Percentiles rank a stretch among this genome's conserved stretches.
These are phyloP conservation scores for Wickerhamomyces sydowiorum DNA, from an alignment of 805 yeast genomes.

Conservation along the genomic window DNA sequence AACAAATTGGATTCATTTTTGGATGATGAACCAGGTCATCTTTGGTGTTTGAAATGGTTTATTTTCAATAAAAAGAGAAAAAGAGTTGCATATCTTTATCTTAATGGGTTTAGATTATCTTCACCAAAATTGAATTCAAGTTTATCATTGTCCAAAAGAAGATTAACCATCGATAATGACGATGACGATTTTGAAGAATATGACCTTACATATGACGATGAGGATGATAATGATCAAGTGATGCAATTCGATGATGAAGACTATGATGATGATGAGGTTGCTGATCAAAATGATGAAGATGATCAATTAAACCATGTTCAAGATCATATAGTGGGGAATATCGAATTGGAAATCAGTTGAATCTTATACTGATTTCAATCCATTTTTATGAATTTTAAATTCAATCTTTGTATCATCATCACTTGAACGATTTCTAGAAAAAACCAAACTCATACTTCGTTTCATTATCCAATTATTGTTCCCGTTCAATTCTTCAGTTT, in stretches of 20 bases:
- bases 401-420: constrained; percentile 10
- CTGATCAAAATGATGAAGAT: constrained; percentile 14
- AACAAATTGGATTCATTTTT: constrained; percentile 21
- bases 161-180: constrained; percentile 30
- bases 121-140: constrained; percentile 31
- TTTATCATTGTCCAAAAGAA: constrained; percentile 17
- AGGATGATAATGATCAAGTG: constrained; percentile 32
- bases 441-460: constrained; percentile 35
- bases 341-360: constrained; percentile 35
- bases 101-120: constrained; percentile 46
- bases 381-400: constrained; percentile 21
- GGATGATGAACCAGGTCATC: constrained; percentile 32
- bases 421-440: constrained; percentile 24
- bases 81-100: constrained; percentile 81
- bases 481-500: constrained; percentile 6
- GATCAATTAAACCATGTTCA: constrained; percentile 2
- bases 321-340: constrained; percentile 19
- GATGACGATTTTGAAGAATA: constrained; percentile 36
- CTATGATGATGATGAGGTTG: constrained; percentile 28
- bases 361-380: constrained; percentile 6
- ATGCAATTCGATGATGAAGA: constrained; percentile 15
- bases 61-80: constrained; percentile 86
- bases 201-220: constrained; percentile 34
- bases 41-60: constrained; percentile 73
- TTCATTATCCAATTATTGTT: constrained; percentile 11